A percentile compares a stretch with the other conserved stretches of the same genome.
Evolutionary conservation across 2,329 filamentous ascomycete genomes (phyloP).

Genomic region (Parafenestella ontariensis): DNA sequence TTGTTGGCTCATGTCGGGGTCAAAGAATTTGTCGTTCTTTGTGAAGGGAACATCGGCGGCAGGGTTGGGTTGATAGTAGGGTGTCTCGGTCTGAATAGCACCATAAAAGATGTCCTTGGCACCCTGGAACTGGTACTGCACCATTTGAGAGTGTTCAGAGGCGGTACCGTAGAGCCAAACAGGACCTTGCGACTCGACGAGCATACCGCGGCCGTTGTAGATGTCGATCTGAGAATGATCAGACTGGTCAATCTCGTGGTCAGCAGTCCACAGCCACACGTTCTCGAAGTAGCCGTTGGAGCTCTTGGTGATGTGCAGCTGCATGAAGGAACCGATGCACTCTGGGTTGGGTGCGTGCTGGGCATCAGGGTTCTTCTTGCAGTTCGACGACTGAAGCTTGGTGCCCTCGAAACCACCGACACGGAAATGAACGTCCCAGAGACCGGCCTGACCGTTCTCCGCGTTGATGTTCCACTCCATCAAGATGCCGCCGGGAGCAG

Average conservation of each 20-base stretch:
- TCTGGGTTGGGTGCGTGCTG: slow-evolving; percentile 67
- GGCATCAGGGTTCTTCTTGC: slow-evolving; percentile 74
- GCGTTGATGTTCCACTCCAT: slow-evolving; percentile 87
- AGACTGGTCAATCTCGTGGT: slow-evolving; percentile 81
- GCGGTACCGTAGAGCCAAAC: slow-evolving; percentile 77
- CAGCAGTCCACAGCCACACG: slow-evolving; percentile 87
- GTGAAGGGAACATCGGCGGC: slow-evolving; percentile 65
- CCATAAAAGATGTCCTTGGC: slow-evolving; percentile 69
- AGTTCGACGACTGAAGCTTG: slow-evolving; percentile 78
- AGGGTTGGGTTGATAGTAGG: slow-evolving; percentile 74
- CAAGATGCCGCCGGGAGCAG: slow-evolving; percentile 85
- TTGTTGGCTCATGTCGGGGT: slow-evolving; percentile 51
- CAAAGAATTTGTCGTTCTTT: slow-evolving; percentile 51
- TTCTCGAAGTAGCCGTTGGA: slow-evolving; percentile 84
- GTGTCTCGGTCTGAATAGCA: slow-evolving; percentile 72
- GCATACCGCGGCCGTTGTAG: slow-evolving; percentile 85
- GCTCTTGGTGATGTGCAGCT: slow-evolving; percentile 62
- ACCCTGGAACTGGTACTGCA: slow-evolving; percentile 71
- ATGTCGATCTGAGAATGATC: slow-evolving; percentile 80
- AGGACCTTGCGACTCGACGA: slow-evolving; percentile 77
- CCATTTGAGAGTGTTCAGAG: slow-evolving; percentile 71
- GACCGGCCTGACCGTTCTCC: slow-evolving; percentile 72
- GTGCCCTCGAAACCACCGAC: slow-evolving; percentile 88
- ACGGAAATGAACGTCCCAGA: slow-evolving; percentile 97
- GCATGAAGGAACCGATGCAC: slow-evolving; percentile 76